Evolutionary conservation across 2,329 filamentous ascomycete genomes (phyloP), one percentile per base, ranked within the genome.

Genomic region (Allantophomopsis lycopodina): DNA sequence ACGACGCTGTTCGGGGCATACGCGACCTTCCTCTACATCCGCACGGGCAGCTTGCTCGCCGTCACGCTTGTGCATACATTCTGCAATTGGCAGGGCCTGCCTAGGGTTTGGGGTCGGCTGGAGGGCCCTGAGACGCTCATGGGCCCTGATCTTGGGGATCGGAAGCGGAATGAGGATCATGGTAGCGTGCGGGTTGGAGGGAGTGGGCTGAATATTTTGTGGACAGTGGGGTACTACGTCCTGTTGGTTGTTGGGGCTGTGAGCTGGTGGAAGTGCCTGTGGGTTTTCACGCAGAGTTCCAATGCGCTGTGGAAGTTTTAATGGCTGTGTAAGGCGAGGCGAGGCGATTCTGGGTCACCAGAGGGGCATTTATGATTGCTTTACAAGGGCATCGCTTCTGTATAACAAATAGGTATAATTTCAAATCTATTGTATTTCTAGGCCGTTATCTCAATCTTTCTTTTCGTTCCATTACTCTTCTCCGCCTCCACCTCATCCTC

Each of bases 1-100:
- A 98, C 91, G 0, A 88, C 85, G 6, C 60, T 96, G 5, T 98
- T 98, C 53, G 91, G 91, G 45, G 87, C 86, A 60, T 94, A 91
- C 60, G 88, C 83, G 4, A 87, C 85, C 0, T 98, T 96, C 51
- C 53, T 95, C 15, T 94, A 83, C 53, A 56, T 98, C 15, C 78
- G 89, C 30, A 93, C 87, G 0, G 87, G 86, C 3, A 93, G 82
- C 36, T 61, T 96, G 32, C 68, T 79, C 32, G 79, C 83, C 11
- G 81, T 81, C 23, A 78, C 89, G 39, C 55, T 79, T 15, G 79
- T 84, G 5, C 91, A 98, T 55, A 71, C 76, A 8, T 91, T 96
- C 55, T 98, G 91, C 64, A 98, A 98, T 56, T 83, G 74, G 64
- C 83, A 88, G 71, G 91, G 91, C 7, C 64, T 96, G 37, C 91